Evolutionary conservation across 2,329 filamentous ascomycete genomes (phyloP), one percentile per base, ranked within the genome.

Genomic region (Venturia nashicola): DNA sequence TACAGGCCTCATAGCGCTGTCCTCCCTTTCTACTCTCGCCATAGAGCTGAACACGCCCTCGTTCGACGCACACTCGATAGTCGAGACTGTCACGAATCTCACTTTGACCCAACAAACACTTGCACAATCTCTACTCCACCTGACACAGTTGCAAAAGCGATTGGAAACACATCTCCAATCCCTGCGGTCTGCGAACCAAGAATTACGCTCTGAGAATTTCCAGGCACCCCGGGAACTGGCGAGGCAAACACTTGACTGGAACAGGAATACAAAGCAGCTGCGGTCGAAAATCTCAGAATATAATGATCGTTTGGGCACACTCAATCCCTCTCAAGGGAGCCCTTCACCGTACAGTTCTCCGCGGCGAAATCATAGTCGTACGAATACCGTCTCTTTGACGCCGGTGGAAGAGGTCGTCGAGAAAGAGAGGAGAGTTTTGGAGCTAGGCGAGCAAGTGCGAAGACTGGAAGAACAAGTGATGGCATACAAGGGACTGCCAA

Each of bases 401-500:
- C 80, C 80, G 1, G 76, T 89, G n/a, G 78, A 86, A 27, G 79
- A 85, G 32, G 74, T 90, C 0, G 76, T 80, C 9, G 73, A 73
- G 2, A 80, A 86, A 67, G 86, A 90, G 71, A 76, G 81, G 23
- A 78, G 79, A 3, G 83, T 89, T 36, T 72, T 83, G 27, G 76
- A 75, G 1, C 73, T 93, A 48, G 77, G 86, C 43, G 76, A 80
- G 5, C 75, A 74, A 36, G 86, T 88, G 64, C 82, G 81, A 66
- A 78, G 78, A 9, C 75, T 92, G 54, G 86, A 90, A 65, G 73
- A 74, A 1, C 82, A 87, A 66, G 78, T 93, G 20, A 79, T 79
- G 44, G 80, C 80, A 27, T 96, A 91, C 68, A 83, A 86, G 62
- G 86, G 87, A 7, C 74, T 96, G 65, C 89, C 91, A 1, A 86